Base-by-base conservation (phyloP, 1,284 basidiomycete species). In the Microbotryum silenes-acaulis region DNA sequence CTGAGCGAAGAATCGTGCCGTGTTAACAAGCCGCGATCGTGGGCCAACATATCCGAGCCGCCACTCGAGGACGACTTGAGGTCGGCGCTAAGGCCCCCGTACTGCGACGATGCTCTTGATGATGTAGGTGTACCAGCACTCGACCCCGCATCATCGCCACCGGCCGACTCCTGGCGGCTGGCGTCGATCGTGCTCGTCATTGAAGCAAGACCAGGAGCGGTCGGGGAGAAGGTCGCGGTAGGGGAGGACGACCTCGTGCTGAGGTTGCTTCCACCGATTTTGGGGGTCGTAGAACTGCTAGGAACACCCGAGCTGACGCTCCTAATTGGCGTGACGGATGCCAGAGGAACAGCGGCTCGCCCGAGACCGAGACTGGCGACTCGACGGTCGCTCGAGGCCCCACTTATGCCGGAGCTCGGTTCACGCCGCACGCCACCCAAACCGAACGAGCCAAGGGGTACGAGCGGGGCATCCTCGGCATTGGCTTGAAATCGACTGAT, bases 291-390 rank as follows among this genome's bases (percentile, higher is more conserved):
- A 18, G 37, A 42, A 18, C 37, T 42, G 16, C 37, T 42, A 42
- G 37, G 37, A 31, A 31, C 31, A 42, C 59, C 56, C 3, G 62
- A 44, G 21, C 63, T 65, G 7, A 49, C 61, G 46, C 61, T 63
- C 8, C 66, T 29, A 9, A 50, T 23, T 6, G 56, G 37, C 18
- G 25, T 61, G 21, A 68, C 61, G n/a, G 54, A 61, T 18, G 53
- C 51, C 4, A 68, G 46, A 37, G 64, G 66, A 2, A 68, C 64
- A 0, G 61, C 23, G 0, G 66, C 66, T 6, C 66, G 25, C 0
- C 66, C 66, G 4, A 57, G 59, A 23, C 66, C 66, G 4, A 68
- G 49, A 14, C 61, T 68, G 4, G 57, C 64, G 1, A 68, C 64
- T 5, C 66, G 29, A 4, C 27, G 31, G 42, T 58, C n/a, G 18